Base-by-base conservation (phyloP, 2,329 filamentous ascomycete genomes). In the Colletotrichum sidae region DNA sequence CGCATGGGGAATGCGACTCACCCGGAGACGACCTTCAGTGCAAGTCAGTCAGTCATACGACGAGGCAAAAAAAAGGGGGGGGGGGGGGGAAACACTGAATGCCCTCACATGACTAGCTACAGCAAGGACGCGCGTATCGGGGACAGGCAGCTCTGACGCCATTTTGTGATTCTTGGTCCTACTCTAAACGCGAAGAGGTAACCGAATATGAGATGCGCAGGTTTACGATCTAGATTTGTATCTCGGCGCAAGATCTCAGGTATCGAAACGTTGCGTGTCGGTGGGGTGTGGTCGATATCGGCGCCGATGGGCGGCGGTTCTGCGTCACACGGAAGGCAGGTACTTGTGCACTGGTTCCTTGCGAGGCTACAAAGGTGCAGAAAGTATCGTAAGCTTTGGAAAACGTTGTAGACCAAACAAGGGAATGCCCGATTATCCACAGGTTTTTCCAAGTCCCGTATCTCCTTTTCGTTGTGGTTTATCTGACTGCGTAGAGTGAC, bases 41-140 rank as follows among this genome's bases (percentile, higher is more conserved):
- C 72, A 68, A 70, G 69, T 53, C 38, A 67, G 51, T 50, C 37
- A 54, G 42, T 45, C 46, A 68, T 65, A 72, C 50, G 72, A 33
- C n/a, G 54, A 37, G 9, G 37, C 3, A 45, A 15, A 35, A 10
- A 41, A 42, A 55, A 17, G 38, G 25, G 35, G 37, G 25, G 15
- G 46, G 13, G 52, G 34, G 12, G n/a, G n/a, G n/a, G n/a, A 5
- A n/a, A 10, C 37, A 25, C 25, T 25, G 25, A 25, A 5, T 25
- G 25, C 12, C 39, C 90, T 80, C 91, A 97, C 94, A 94, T 97
- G 94, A 80, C 94, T 97, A 76, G 94, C 94, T 72, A 97, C 88
- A 64, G 94, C 94, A 75, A 97, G 85, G 68, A 97, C 93, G 71
- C 83, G 82, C 60, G 87, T 88, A 72, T 88, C 85, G 41, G 86